Conservation (phyloP, 306 rosid species). For the Cucurbita maxima region DNA sequence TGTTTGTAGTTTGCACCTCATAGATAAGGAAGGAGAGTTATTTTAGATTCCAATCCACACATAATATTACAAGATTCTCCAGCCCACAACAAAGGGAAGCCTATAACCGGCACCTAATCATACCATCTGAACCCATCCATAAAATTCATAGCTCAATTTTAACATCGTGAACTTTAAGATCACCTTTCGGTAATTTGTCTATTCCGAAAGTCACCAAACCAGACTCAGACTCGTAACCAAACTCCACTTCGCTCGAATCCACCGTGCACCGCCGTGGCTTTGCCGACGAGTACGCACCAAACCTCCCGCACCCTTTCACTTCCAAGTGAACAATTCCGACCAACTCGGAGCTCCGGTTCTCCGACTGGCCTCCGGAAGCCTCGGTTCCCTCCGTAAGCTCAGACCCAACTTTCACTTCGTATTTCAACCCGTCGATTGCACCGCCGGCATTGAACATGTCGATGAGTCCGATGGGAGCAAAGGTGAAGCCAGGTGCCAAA, state of each 20-base stretch:
- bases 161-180: conserved; percentile 27
- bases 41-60: not conserved
- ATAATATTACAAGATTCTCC: not conserved
- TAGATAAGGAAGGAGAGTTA: not conserved
- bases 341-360: conserved; percentile 17
- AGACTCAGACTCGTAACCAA: conserved; percentile 27
- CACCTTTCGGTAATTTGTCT: conserved; percentile 48
- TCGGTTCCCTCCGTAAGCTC: conserved; percentile 1
- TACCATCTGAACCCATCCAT: not conserved
- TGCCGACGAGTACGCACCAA: conserved; percentile 56
- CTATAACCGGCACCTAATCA: not conserved
- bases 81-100: not conserved
- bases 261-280: conserved; percentile 46
- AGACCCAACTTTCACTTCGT: conserved; percentile 14
- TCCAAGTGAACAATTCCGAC: conserved; percentile 35
- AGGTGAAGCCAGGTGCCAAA: conserved; percentile 27
- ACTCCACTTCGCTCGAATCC: conserved; percentile 27
- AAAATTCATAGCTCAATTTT: conserved; percentile 36
- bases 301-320: conserved; percentile 65
- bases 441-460: conserved; percentile 83
- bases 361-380: not conserved
- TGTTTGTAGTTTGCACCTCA: not conserved
- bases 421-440: conserved; percentile 48
- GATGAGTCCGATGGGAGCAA: conserved; percentile 66
- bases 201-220: conserved; percentile 40